Percentiles rank a stretch among this genome's conserved stretches.
Conservation (phyloP, 2,329 filamentous ascomycete species). For the Pseudocercospora cruenta region DNA sequence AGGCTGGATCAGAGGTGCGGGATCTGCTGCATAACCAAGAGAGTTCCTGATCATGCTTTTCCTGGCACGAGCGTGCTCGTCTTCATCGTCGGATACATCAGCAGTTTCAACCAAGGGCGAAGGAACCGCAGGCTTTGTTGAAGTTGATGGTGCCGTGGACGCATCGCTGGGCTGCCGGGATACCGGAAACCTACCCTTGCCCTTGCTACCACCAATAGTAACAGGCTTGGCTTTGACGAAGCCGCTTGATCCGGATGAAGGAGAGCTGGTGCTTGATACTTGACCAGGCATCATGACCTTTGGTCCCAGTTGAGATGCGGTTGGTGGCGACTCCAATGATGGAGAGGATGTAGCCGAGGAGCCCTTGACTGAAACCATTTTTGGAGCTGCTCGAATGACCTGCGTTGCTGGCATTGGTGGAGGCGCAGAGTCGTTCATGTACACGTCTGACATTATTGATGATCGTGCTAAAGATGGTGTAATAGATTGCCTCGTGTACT, state of each 20-base stretch:
- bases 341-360: slow-evolving; percentile 16
- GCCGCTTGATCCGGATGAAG: slow-evolving; percentile 35
- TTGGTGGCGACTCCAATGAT: slow-evolving; percentile 15
- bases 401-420: slow-evolving; percentile 79
- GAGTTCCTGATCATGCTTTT: slow-evolving; percentile 29
- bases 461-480: slow-evolving; percentile 53
- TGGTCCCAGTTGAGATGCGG: slow-evolving; percentile 18
- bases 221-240: slow-evolving; percentile 51
- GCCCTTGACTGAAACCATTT: slow-evolving; percentile 83
- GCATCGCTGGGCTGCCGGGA: slow-evolving; percentile 32
- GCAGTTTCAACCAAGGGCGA: slow-evolving; percentile 37
- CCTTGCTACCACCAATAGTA: slow-evolving; percentile 46
- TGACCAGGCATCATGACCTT: slow-evolving; percentile 47
- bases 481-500: slow-evolving; percentile 52
- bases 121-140: slow-evolving; percentile 32
- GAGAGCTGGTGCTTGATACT: slow-evolving; percentile 36
- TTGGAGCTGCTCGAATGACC: slow-evolving; percentile 83
- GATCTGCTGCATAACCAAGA: slow-evolving; percentile 20
- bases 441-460: slow-evolving; percentile 87
- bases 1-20: slow-evolving; percentile 31
- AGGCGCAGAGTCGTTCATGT: slow-evolving; percentile 86
- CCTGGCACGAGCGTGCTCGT: slow-evolving; percentile 37
- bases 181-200: slow-evolving; percentile 38
- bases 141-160: slow-evolving; percentile 28
- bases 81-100: slow-evolving; percentile 37